Percentiles rank a stretch among this genome's conserved stretches.
Evolutionary conservation across 345 rosid genomes (phyloP).

Genomic region (Sisymbrium altissimum): DNA sequence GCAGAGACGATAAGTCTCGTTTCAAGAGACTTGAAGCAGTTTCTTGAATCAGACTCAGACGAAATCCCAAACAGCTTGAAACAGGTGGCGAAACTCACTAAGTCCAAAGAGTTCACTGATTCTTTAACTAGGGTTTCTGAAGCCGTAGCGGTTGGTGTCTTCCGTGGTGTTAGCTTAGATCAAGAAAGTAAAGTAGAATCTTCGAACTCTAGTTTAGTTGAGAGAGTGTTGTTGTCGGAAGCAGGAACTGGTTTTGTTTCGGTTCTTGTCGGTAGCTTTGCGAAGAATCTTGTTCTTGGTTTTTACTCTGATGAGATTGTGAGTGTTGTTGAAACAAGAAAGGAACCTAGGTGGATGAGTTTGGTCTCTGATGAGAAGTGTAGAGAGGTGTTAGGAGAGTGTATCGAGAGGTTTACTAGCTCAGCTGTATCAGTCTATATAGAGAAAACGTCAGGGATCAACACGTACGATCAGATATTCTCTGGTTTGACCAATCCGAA

Average conservation of each 20-base stretch:
- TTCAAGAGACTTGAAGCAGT: slow-evolving; percentile 63
- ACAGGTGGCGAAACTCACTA: slow-evolving; percentile 68
- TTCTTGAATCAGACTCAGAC: slow-evolving; percentile 66
- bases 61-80: slow-evolving; percentile 76
- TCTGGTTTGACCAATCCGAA: slow-evolving; percentile 84
- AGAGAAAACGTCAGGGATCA: slow-evolving; percentile 73
- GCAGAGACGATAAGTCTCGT: slow-evolving; percentile 55
- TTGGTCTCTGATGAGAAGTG: slow-evolving; percentile 50
- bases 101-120: slow-evolving; percentile 64
- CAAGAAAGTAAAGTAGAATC: slow-evolving; percentile 18
- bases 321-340: slow-evolving; percentile 2
- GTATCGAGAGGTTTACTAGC: slow-evolving; percentile 76
- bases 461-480: slow-evolving; percentile 73
- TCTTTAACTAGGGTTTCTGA: slow-evolving; percentile 57
- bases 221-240: slow-evolving; percentile 58
- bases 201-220: slow-evolving; percentile 38
- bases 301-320: slow-evolving; percentile 41
- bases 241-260: slow-evolving; percentile 84
- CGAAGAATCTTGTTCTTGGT: slow-evolving; percentile 80
- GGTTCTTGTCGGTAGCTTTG: slow-evolving; percentile 84
- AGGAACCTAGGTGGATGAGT: slow-evolving; percentile 52
- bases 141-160: slow-evolving; percentile 59
- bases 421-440: slow-evolving; percentile 72
- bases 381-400: slow-evolving; percentile 70
- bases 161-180: slow-evolving; percentile 43